phyloP scores from a whole-genome alignment of 768 basidiomycete genomes.

The Russula vinacea region DNA sequence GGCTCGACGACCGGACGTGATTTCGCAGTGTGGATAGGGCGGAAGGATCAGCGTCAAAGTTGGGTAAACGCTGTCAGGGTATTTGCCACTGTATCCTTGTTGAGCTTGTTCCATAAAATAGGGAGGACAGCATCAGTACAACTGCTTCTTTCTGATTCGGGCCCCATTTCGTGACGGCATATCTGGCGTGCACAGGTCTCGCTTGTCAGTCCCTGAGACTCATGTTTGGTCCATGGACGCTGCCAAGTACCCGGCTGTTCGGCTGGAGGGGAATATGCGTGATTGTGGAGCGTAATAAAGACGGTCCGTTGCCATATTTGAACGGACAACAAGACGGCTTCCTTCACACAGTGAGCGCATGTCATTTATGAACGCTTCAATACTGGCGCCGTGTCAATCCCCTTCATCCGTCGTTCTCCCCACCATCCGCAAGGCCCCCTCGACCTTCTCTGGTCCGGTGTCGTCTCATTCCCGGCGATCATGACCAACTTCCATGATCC shows the following conservation, averaged over 20 bases:
- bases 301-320: neutral
- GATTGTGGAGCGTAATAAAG: neutral
- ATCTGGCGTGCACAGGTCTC: neutral
- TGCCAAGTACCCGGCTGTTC: neutral
- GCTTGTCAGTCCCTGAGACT: neutral
- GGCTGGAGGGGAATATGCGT: neutral
- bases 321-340: neutral
- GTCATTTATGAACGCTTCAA: constrained; percentile 10
- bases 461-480: constrained; percentile 3
- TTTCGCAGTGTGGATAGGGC: neutral
- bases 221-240: neutral
- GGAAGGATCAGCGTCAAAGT: neutral
- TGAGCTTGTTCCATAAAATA: constrained; percentile 1
- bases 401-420: neutral
- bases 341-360: neutral
- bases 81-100: neutral
- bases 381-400: neutral
- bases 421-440: constrained; percentile 2
- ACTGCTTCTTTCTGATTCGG: neutral
- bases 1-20: neutral
- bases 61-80: neutral
- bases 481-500: constrained; percentile 26
- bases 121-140: neutral
- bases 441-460: neutral
- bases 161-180: neutral